Conservation (phyloP, 2,329 filamentous ascomycete genomes). For the Huntiella savannae region DNA sequence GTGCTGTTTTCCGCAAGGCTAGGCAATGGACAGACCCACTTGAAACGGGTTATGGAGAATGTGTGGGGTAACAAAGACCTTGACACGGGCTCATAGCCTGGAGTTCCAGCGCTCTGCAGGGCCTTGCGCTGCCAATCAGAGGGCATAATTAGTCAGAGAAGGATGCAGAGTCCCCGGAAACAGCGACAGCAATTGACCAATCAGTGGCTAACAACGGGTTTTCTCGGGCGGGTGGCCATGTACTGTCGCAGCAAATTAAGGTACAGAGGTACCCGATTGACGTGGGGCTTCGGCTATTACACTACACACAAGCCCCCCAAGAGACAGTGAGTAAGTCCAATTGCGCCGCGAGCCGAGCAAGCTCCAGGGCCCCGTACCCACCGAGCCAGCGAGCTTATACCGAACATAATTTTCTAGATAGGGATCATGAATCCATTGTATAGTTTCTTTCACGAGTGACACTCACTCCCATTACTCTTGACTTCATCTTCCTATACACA, state of each 20-base stretch:
- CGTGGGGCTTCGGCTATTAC: slow-evolving; percentile 5
- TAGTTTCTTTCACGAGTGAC: neutral
- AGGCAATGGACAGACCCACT: neutral
- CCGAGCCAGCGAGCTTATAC: slow-evolving; percentile 7
- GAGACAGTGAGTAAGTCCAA: neutral
- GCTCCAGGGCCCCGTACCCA: slow-evolving; percentile 1
- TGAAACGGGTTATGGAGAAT: neutral
- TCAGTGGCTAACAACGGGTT: slow-evolving; percentile 6
- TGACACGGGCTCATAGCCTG: neutral
- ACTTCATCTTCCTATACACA: neutral
- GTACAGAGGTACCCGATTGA: neutral
- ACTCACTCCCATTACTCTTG: neutral
- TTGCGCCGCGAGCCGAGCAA: slow-evolving; percentile 3
- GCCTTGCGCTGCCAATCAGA: slow-evolving; percentile 7
- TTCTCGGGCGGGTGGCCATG: slow-evolving; percentile 8
- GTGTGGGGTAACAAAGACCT: neutral
- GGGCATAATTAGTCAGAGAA: slow-evolving; percentile 8
- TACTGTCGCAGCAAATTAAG: slow-evolving; percentile 4
- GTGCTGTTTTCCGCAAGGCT: too few relatives aligned
- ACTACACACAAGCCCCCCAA: neutral
- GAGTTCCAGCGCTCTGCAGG: neutral
- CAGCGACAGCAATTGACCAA: slow-evolving; percentile 5
- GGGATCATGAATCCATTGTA: neutral
- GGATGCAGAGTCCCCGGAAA: neutral
- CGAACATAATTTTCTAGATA: slow-evolving; percentile 5